Evolutionary conservation across 1,284 basidiomycete genomes (phyloP), one percentile per base, ranked within the genome.

Genomic region (Prillingera fragicola): DNA sequence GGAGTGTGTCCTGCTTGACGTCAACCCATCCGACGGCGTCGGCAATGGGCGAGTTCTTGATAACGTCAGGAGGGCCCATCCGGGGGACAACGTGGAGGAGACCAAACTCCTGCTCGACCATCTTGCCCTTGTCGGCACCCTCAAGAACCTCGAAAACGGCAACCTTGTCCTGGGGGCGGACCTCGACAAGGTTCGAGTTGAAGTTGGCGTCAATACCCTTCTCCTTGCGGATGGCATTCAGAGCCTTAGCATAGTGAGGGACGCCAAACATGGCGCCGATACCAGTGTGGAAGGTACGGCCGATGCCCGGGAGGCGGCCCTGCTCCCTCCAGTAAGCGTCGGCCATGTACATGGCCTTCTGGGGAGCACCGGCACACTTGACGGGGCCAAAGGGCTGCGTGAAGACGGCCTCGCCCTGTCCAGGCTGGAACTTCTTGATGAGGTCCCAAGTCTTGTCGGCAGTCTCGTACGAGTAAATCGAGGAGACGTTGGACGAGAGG

Each of bases 331-430:
- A 75, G 54, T 65, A 69, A 51, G 69, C 65, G 46, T 70, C 60
- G 37, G 88, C 85, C 86, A 91, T 90, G 85, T 89, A 94, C 81
- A 89, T 87, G 55, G 92, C 85, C 72, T 92, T 92, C 64, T 90
- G 87, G 15, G 87, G 88, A 13, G 87, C 88, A 70, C 94, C 94
- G 42, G 91, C 87, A 67, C 92, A 97, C 73, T 97, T 97, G 69
- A 97, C 80, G 19, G 89, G 75, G 18, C 92, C 90, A n/a, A 84
- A 81, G 23, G 92, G 94, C 68, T 97, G 94, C 0, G 94, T 97
- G 74, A 98, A 97, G 60, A 98, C 79, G 2, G 92, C 91, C 40
- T 62, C 57, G 23, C 67, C 65, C 42, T 83, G 81, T 15, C 89
- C 91, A 5, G 76, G 74, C 39, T 83, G 79, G 52, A 92, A 77